Evolutionary conservation across 2,329 filamentous ascomycete genomes (phyloP).

Genomic region (Tolypocladium sp.): DNA sequence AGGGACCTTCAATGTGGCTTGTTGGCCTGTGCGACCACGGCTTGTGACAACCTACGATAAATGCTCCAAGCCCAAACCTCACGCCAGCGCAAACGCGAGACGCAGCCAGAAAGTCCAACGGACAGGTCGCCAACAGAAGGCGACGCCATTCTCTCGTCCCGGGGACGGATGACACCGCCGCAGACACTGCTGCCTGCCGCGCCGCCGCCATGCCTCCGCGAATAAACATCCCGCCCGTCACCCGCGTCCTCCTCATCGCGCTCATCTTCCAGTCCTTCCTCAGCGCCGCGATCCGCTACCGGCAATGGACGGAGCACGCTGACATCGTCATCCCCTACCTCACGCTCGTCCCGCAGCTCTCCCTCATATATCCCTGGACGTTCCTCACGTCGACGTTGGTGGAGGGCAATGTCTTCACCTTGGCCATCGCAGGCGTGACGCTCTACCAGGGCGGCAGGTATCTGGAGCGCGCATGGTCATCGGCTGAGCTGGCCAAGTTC

Average conservation of each 20-base stretch:
- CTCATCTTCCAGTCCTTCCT: constrained; percentile 72
- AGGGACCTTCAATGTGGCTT: not conserved
- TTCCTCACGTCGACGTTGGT: constrained; percentile 79
- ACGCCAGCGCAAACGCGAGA: not conserved
- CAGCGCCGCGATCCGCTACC: constrained; percentile 69
- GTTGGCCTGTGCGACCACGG: not conserved
- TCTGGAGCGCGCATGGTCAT: constrained; percentile 92
- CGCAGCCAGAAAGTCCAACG: not conserved
- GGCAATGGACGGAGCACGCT: constrained; percentile 54
- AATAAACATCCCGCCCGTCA: constrained; percentile 88
- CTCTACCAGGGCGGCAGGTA: constrained; percentile 91
- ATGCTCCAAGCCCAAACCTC: not conserved
- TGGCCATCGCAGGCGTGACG: constrained; percentile 66
- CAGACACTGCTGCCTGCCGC: constrained; percentile 1
- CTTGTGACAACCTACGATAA: not conserved
- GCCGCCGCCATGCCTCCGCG: constrained; percentile 59
- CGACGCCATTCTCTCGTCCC: not conserved
- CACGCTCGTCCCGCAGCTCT: constrained; percentile 73
- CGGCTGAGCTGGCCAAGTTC: constrained; percentile 85
- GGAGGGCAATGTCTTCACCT: constrained; percentile 85
- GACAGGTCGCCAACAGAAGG: not conserved
- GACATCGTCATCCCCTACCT: constrained; percentile 76
- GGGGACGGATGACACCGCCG: not conserved
- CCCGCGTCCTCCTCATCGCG: constrained; percentile 67
- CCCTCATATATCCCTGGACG: constrained; percentile 88